A percentile compares a stretch with the other conserved stretches of the same genome.
These are phyloP conservation scores for Colletotrichum australisinense DNA, from an alignment of 2,329 filamentous ascomycete species.

Conservation along the genomic window DNA sequence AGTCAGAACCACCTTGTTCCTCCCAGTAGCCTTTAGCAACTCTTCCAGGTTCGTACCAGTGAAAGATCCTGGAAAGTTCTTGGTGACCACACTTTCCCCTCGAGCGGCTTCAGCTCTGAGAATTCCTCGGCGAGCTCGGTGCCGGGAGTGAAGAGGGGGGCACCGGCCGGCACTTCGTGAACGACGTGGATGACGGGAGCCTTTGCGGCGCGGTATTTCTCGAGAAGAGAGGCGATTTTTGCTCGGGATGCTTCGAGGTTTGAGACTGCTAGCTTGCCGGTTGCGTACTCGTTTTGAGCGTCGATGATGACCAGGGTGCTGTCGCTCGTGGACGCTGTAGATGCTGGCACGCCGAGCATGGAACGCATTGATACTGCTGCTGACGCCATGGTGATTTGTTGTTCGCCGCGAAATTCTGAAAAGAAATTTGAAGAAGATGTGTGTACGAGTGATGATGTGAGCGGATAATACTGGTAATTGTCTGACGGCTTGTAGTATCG, in stretches of 20 bases:
- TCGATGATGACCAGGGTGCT: conserved; percentile 75
- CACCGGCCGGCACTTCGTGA: conserved; percentile 68
- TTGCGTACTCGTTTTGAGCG: conserved; percentile 75
- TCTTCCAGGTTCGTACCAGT: conserved; percentile 68
- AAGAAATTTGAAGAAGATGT: too few relatives aligned
- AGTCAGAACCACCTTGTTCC: conserved; percentile 69
- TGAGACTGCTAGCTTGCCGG: conserved; percentile 65
- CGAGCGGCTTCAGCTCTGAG: conserved; percentile 64
- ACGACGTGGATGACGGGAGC: conserved; percentile 70
- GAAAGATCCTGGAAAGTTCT: conserved; percentile 71
- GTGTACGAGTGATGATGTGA: too few relatives aligned
- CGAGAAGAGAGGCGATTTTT: conserved; percentile 66
- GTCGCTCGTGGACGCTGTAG: conserved; percentile 66
- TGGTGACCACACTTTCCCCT: conserved; percentile 68
- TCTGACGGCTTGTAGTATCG: too few relatives aligned
- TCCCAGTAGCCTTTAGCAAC: conserved; percentile 57
- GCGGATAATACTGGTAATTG: too few relatives aligned
- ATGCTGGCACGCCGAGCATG: conserved; percentile 64
- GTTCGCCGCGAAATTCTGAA: too few relatives aligned
- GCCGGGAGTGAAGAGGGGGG: conserved; percentile 73
- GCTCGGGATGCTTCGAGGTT: conserved; percentile 64
- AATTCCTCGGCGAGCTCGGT: conserved; percentile 71
- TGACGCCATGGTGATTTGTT: conserved; percentile 29
- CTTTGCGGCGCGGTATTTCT: conserved; percentile 65
- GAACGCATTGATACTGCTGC: conserved; percentile 48